Evolutionary conservation across 2,329 filamentous ascomycete species (phyloP).

Genomic region (Claviceps cyperi): DNA sequence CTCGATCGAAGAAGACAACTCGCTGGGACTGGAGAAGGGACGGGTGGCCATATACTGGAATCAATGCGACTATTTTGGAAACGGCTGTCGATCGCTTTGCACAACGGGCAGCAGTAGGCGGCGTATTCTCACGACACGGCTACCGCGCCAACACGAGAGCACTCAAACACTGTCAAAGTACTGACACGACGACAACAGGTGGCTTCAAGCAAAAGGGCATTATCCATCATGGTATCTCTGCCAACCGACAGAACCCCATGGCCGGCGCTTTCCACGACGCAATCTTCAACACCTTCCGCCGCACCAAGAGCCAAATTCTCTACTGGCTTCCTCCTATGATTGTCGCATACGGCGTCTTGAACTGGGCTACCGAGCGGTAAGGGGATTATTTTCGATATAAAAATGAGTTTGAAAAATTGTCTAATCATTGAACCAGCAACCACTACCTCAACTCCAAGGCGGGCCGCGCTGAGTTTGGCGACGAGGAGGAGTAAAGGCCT

Average conservation of each 20-base stretch:
- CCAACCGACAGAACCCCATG: slow-evolving; percentile 81
- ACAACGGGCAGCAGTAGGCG: not conserved
- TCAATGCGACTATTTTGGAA: not conserved
- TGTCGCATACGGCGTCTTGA: slow-evolving; percentile 65
- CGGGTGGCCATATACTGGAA: not conserved
- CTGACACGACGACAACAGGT: slow-evolving; percentile 23
- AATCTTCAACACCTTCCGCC: slow-evolving; percentile 90
- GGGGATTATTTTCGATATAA: slow-evolving; percentile 12
- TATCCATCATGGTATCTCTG: slow-evolving; percentile 58
- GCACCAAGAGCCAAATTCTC: slow-evolving; percentile 72
- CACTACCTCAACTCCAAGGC: slow-evolving; percentile 70
- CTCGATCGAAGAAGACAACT: not conserved
- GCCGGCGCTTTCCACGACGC: slow-evolving; percentile 66
- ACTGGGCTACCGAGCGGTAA: slow-evolving; percentile 86
- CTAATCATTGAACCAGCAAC: slow-evolving; percentile 38
- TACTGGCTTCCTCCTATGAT: slow-evolving; percentile 75
- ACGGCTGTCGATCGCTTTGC: no score
- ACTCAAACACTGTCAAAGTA: not conserved
- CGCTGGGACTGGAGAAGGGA: not conserved
- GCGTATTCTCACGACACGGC: not conserved
- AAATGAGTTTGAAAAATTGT: not conserved
- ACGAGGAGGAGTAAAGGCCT: slow-evolving; percentile 30
- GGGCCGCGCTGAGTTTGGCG: slow-evolving; percentile 43
- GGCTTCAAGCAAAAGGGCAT: slow-evolving; percentile 49
- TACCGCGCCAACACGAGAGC: not conserved